A percentile compares a stretch with the other conserved stretches of the same genome.
These are phyloP conservation scores for Trichaptum fuscoviolaceum DNA, from an alignment of 768 basidiomycete species.

Conservation along the genomic window DNA sequence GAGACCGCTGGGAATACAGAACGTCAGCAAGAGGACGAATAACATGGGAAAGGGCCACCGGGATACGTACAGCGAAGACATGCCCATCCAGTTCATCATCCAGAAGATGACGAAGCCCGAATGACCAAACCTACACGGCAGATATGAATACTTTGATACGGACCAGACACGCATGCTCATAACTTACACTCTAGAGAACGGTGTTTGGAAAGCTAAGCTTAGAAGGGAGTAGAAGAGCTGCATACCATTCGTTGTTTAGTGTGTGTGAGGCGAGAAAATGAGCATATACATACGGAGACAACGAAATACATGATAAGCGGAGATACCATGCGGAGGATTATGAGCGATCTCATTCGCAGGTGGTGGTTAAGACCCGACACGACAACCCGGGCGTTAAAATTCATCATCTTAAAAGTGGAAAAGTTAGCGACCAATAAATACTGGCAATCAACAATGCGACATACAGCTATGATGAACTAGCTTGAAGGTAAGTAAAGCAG, in stretches of 20 bases:
- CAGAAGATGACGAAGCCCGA: conserved; percentile 60
- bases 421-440: not conserved
- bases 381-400: conserved; percentile 26
- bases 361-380: conserved; percentile 34
- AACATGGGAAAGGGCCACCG: not conserved
- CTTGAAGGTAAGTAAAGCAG: not conserved
- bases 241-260: not conserved
- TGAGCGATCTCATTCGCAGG: conserved; percentile 32
- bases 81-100: conserved; percentile 58
- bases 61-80: conserved; percentile 48
- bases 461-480: conserved; percentile 13
- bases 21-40: not conserved
- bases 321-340: conserved; percentile 35
- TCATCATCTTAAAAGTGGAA: conserved; percentile 13
- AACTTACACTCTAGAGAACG: conserved; percentile 43
- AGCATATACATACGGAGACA: conserved; percentile 27
- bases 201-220: conserved; percentile 54
- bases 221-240: conserved; percentile 56
- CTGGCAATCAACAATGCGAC: not conserved
- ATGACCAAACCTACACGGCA: conserved; percentile 34
- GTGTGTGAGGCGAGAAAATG: not conserved
- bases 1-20: conserved; percentile 43
- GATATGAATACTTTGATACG: not conserved
- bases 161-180: not conserved
- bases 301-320: conserved; percentile 38